Base-by-base conservation (phyloP, 345 rosid species). In the Eucalyptus fibrosa region DNA sequence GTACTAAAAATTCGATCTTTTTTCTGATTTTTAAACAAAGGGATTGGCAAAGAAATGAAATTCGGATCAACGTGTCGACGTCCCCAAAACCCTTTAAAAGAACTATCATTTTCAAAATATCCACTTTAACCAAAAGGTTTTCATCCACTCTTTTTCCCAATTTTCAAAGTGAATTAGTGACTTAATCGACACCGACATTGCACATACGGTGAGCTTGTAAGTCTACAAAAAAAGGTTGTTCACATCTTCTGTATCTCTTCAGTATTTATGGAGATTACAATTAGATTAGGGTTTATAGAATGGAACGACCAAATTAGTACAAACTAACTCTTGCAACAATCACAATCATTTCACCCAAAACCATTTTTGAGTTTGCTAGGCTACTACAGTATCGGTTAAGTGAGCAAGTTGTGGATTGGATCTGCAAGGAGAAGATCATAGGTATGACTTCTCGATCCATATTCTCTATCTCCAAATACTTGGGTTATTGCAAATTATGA, bases 21-120 rank as follows among this genome's bases (percentile, higher is more conserved):
- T 18, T 18, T 34, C 4, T 40, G 4, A 34, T 69, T 37, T 2
- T 34, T 19, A 9, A 32, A 5, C 82, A 69, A 18, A 69, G 26
- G 4, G 14, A 34, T 7, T 67, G 11, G 6, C 10, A 32, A 67
- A 16, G 1, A 67, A 32, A n/a, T 65, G 40, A 12, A 65, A n/a
- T 34, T 34, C 1, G 4, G 81, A 69, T 69, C 24, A 4, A 34
- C 0, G 4, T 0, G 1, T 9, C 1, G 12, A 32, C 0, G 0
- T 32, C 24, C 14, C 3, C 26, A 34, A 19, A 72, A 34, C 42
- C 23, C 23, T 34, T 69, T 1, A 17, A 37, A 72, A 37, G 45
- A 37, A 77, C 2, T 77, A 6, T 13, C 5, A 0, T 37, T 72
- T 72, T 40, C 15, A 19, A 19, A 8, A 18, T 10, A 18, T 21